Percentiles rank a stretch among this genome's conserved stretches.
phyloP scores from a whole-genome alignment of 129 eudicot genomes.

The Pulicaria dysenterica region DNA sequence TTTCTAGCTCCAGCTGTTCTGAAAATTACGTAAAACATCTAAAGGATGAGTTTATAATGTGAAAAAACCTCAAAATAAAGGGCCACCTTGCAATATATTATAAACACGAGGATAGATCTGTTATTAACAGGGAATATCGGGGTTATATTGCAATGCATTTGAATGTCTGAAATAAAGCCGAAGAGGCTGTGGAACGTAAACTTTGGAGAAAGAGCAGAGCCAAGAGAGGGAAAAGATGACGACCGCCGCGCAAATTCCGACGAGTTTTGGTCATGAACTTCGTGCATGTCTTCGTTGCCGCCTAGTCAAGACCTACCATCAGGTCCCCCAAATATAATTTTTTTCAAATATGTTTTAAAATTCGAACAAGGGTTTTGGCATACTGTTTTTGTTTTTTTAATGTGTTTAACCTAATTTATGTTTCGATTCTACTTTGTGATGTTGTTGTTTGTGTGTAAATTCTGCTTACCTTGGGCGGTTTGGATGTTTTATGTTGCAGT shows the following conservation, averaged over 20 bases:
- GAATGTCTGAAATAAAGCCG: background rate
- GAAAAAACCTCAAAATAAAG: too few species aligned
- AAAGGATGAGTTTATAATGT: too few species aligned
- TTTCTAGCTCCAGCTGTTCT: too few species aligned
- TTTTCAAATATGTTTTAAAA: background rate
- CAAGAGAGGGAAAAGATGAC: slow-evolving; percentile 27
- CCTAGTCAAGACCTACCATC: slow-evolving; percentile 91
- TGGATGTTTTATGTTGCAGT: slow-evolving; percentile 44
- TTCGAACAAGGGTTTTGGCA: slow-evolving; percentile 17
- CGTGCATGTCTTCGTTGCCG: slow-evolving; percentile 97
- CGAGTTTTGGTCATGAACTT: slow-evolving; percentile 97
- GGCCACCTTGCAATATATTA: too few species aligned
- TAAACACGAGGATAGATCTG: too few species aligned
- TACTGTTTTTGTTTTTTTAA: background rate
- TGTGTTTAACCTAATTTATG: background rate
- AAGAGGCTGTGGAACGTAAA: background rate
- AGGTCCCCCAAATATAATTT: slow-evolving; percentile 39
- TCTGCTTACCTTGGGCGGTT: slow-evolving; percentile 4
- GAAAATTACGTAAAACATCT: too few species aligned
- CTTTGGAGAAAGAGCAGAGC: slow-evolving; percentile 22
- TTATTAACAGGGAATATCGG: too few species aligned
- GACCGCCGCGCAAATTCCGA: slow-evolving; percentile 82
- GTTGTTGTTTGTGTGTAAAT: background rate
- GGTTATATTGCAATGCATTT: too few species aligned
- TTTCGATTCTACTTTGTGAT: background rate